Conservation (phyloP, 1,284 basidiomycete species). For the Leccinum pachyderme region DNA sequence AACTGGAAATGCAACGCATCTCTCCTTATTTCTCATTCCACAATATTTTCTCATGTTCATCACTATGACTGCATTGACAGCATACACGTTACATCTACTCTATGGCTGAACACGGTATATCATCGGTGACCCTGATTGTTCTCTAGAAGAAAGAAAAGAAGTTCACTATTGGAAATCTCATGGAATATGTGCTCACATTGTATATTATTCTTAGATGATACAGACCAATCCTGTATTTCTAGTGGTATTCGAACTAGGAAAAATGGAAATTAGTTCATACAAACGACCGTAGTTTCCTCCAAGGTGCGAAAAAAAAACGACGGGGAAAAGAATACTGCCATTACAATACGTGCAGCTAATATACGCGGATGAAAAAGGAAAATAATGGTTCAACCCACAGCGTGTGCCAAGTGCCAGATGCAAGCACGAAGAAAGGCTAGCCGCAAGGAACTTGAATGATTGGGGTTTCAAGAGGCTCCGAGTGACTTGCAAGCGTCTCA, state of each 20-base stretch:
- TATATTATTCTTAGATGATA: not conserved
- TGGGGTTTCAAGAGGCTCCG: not conserved
- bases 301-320: not conserved
- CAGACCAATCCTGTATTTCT: not conserved
- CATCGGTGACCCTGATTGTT: not conserved
- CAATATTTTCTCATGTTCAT: conserved; percentile 67
- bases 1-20: conserved; percentile 59
- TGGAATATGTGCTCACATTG: not conserved
- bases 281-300: not conserved
- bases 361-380: no score
- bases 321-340: not conserved
- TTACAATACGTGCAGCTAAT: not conserved
- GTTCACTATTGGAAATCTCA: not conserved
- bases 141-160: not conserved
- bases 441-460: not conserved
- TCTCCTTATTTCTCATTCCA: conserved; percentile 63
- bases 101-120: conserved; percentile 32
- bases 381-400: not conserved
- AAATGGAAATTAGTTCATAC: not conserved
- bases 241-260: not conserved
- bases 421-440: not conserved
- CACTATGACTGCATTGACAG: conserved; percentile 58
- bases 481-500: not conserved
- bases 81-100: conserved; percentile 52
- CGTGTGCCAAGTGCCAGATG: not conserved